These are phyloP conservation scores for Populus trichocarpa DNA, from an alignment of 441 rosid genomes.

Conservation along the genomic window DNA sequence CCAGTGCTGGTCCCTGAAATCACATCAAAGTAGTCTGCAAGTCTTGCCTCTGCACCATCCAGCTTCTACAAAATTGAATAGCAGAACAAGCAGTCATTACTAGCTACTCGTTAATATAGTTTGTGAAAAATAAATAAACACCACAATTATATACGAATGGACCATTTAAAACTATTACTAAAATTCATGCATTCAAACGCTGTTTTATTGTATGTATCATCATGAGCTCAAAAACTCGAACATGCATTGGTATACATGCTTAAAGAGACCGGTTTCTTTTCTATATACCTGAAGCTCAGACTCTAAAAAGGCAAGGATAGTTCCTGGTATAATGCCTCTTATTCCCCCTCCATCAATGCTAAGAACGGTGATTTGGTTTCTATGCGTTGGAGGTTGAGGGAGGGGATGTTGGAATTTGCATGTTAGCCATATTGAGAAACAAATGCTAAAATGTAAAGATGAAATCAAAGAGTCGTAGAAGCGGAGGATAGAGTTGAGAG, in stretches of 20 bases:
- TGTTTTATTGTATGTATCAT: no score
- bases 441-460: background rate
- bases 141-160: no score
- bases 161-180: no score
- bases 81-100: no score
- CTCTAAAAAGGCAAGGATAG: conserved; percentile 49
- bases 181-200: no score
- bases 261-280: background rate
- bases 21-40: no score
- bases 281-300: conserved; percentile 50
- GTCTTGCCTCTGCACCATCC: background rate
- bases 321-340: conserved; percentile 57
- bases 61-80: background rate
- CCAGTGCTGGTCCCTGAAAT: no score
- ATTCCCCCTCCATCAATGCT: conserved; percentile 70
- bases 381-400: conserved; percentile 49
- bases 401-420: conserved; percentile 5
- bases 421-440: background rate
- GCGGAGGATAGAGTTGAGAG: no score
- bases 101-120: no score
- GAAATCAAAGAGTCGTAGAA: background rate
- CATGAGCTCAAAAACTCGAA: no score
- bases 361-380: conserved; percentile 19
- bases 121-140: background rate
- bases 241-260: background rate